Evolutionary conservation across 768 basidiomycete species (phyloP).

Genomic region (Mycena maculata): DNA sequence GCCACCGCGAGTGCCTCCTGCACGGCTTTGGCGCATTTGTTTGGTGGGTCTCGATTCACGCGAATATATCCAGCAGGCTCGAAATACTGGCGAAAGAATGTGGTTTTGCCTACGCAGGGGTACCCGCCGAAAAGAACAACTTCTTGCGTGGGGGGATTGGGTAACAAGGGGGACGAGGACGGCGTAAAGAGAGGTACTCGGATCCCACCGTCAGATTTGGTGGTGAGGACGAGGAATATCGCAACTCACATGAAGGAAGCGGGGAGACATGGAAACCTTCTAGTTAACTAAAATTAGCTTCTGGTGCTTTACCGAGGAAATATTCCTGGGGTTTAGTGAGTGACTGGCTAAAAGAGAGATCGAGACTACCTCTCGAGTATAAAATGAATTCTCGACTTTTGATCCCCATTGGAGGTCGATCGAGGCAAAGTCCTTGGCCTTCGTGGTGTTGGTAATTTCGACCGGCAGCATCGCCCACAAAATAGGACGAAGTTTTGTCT

Average conservation of each 20-base stretch:
- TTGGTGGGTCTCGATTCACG: constrained; percentile 87
- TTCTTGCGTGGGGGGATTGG: constrained; percentile 51
- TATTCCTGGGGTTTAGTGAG: constrained; percentile 67
- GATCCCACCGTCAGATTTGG: background rate
- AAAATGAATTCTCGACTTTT: constrained; percentile 79
- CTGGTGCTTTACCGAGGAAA: constrained; percentile 67
- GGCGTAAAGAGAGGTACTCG: constrained; percentile 65
- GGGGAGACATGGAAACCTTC: constrained; percentile 76
- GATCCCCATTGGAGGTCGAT: constrained; percentile 89
- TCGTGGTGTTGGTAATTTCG: constrained; percentile 56
- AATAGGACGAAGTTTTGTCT: constrained; percentile 80
- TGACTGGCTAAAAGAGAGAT: background rate
- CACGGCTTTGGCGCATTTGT: constrained; percentile 76
- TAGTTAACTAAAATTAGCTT: constrained; percentile 59
- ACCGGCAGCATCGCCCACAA: constrained; percentile 93
- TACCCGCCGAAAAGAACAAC: constrained; percentile 64
- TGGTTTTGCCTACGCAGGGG: constrained; percentile 80
- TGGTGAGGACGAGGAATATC: background rate
- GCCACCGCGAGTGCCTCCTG: constrained; percentile 64
- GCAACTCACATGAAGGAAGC: constrained; percentile 50
- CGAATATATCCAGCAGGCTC: constrained; percentile 75
- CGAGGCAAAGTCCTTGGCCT: constrained; percentile 74
- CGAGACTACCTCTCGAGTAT: constrained; percentile 82
- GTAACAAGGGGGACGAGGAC: constrained; percentile 62
- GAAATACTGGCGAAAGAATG: constrained; percentile 82